phyloP scores from a whole-genome alignment of 352 stramenopile genomes.

The Chrysophaeum taylorii region DNA sequence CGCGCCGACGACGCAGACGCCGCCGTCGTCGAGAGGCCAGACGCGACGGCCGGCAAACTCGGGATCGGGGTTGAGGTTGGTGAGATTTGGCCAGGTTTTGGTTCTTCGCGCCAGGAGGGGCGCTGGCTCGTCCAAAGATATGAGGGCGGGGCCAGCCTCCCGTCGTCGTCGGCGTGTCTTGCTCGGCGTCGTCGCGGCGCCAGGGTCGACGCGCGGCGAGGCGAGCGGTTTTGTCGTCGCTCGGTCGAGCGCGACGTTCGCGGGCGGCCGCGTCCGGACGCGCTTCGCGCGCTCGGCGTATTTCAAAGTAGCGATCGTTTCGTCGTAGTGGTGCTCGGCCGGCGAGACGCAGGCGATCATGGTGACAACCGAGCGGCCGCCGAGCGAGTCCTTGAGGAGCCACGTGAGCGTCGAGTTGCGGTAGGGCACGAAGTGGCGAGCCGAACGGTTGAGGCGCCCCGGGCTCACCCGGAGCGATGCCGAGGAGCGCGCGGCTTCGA shows the following conservation, averaged over 20 bases:
- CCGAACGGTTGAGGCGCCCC: not conserved
- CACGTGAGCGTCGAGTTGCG: constrained; percentile 66
- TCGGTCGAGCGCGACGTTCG: not conserved
- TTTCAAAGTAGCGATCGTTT: constrained; percentile 41
- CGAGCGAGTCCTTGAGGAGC: constrained; percentile 41
- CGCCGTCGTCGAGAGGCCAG: not conserved
- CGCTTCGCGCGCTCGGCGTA: constrained; percentile 34
- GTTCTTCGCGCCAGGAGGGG: too few relatives aligned
- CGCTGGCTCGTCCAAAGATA: too few relatives aligned
- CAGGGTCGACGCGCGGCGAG: too few relatives aligned
- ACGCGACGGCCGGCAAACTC: not conserved
- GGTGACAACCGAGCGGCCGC: constrained; percentile 36
- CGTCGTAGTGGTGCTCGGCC: constrained; percentile 32
- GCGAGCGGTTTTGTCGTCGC: not conserved
- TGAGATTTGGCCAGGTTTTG: not conserved
- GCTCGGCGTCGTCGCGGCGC: not conserved
- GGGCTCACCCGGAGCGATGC: not conserved
- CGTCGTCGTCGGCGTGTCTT: not conserved
- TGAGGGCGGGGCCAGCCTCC: not conserved
- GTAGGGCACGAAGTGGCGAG: constrained; percentile 58
- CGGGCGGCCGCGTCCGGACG: not conserved
- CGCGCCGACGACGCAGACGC: not conserved
- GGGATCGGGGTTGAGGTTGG: constrained; percentile 11
- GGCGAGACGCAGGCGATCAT: constrained; percentile 42
- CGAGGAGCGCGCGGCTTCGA: not conserved